These are phyloP conservation scores for Lepiota brunneoincarnata DNA, from an alignment of 768 basidiomycete species.

Conservation along the genomic window DNA sequence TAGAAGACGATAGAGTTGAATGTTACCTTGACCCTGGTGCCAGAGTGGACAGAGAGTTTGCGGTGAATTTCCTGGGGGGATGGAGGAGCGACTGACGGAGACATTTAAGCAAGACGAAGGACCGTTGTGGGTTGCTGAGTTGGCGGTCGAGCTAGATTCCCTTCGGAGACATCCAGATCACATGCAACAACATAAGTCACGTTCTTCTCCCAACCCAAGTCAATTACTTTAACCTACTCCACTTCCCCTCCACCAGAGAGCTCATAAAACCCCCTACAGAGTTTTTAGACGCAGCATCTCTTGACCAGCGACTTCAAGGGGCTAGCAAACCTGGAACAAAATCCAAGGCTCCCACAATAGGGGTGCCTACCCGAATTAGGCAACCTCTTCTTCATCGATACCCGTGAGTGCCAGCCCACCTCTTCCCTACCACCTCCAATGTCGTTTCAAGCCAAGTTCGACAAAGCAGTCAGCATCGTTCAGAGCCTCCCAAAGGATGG, in stretches of 20 bases:
- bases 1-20: background rate
- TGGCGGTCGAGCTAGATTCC: background rate
- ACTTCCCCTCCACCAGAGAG: no score
- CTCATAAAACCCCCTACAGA: no score
- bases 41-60: conserved; percentile 78
- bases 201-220: background rate
- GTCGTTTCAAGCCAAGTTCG: conserved; percentile 64
- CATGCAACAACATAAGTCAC: background rate
- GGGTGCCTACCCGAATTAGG: background rate
- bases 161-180: background rate
- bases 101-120: conserved; percentile 24
- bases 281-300: no score
- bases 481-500: conserved; percentile 74
- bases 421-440: conserved; percentile 43
- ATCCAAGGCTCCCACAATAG: background rate
- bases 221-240: no score
- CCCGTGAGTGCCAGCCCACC: background rate
- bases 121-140: conserved; percentile 6
- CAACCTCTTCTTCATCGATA: conserved; percentile 5
- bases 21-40: conserved; percentile 47
- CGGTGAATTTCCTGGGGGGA: conserved; percentile 84
- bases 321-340: background rate
- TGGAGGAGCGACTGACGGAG: conserved; percentile 58
- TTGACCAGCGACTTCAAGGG: no score
- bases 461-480: conserved; percentile 71